phyloP scores from a whole-genome alignment of 2,329 filamentous ascomycete species.

The Cryphonectria nitschkei region DNA sequence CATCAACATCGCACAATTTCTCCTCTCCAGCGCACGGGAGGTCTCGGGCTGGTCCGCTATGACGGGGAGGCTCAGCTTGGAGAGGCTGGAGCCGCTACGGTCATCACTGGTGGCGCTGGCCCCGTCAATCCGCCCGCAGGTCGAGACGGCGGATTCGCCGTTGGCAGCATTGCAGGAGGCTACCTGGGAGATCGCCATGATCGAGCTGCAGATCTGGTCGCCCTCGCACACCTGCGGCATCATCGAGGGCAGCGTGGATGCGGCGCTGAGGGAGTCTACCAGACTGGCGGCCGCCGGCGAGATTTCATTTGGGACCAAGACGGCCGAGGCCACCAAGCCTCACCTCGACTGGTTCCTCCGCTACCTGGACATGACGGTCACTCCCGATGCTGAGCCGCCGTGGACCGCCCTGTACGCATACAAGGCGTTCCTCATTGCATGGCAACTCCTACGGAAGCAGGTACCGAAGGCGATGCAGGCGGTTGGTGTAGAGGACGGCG shows the following conservation, averaged over 20 bases:
- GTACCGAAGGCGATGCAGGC: conserved; percentile 40
- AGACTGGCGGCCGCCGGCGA: conserved; percentile 38
- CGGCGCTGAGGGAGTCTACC: conserved; percentile 39
- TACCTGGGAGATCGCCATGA: conserved; percentile 47
- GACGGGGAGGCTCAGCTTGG: conserved; percentile 45
- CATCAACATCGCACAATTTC: conserved; percentile 46
- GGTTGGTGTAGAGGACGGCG: conserved; percentile 39
- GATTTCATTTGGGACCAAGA: conserved; percentile 39
- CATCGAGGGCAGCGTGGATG: conserved; percentile 42
- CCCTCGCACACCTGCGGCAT: conserved; percentile 45
- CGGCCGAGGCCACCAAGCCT: conserved; percentile 38
- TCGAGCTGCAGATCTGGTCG: conserved; percentile 47
- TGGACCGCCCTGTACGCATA: conserved; percentile 46
- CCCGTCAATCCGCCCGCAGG: conserved; percentile 36
- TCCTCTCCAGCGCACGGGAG: conserved; percentile 46
- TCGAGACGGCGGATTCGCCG: conserved; percentile 18
- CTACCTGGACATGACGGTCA: conserved; percentile 38
- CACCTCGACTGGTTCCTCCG: conserved; percentile 45
- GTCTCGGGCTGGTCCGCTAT: conserved; percentile 48
- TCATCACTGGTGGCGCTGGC: conserved; percentile 41
- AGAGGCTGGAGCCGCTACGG: conserved; percentile 41
- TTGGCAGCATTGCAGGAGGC: conserved; percentile 26
- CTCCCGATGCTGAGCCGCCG: conserved; percentile 39
- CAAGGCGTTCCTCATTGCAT: conserved; percentile 46
- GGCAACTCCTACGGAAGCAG: conserved; percentile 40